Base-by-base conservation (phyloP, 2,329 filamentous ascomycete genomes). In the Hymenoscyphus albidus region DNA sequence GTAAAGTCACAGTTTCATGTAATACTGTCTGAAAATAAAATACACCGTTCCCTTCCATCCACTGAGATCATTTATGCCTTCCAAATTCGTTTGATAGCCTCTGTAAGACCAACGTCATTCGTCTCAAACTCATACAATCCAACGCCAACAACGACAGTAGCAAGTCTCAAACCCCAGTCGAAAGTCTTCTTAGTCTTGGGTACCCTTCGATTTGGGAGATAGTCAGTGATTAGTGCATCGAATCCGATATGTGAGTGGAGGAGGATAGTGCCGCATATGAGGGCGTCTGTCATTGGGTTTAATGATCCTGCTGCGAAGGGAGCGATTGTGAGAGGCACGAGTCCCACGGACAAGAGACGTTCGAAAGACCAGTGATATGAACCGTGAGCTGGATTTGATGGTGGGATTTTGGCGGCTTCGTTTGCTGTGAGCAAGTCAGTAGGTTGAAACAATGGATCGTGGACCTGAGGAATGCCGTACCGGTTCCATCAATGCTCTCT, bases 311-410 rank as follows among this genome's bases (percentile, higher is more conserved):
- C 88, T 67, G 93, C 93, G 80, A 99, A 99, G 68, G 95, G 95
- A 48, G 93, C 89, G 70, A 98, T 83, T 68, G 90, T 92, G 70
- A 99, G 83, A 60, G 95, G 96, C 67, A 99, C 82, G 67, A 99
- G 86, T 63, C 87, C 90, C 64, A 86, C 89, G 64, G 92, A 89
- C 72, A 98, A 81, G 64, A 92, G 77, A 76, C 92, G 93, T 84
- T 99, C 95, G 75, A 97, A 97, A 66, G 90, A 91, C 95, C 95
- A 99, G 85, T 99, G 95, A 83, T 98, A 99, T 79, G 91, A 96
- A 73, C 95, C 95, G 81, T 99, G 92, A 63, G 87, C 82, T 54
- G 94, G 88, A 72, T 85, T 86, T 62, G 91, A 80, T 27, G 85
- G 76, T 57, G 93, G 93, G 31, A 97, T 79, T 48, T 86, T 86